A percentile compares a stretch with the other conserved stretches of the same genome.
Evolutionary conservation across 2,329 filamentous ascomycete species (phyloP).

Genomic region (Ceratocystis destructans): DNA sequence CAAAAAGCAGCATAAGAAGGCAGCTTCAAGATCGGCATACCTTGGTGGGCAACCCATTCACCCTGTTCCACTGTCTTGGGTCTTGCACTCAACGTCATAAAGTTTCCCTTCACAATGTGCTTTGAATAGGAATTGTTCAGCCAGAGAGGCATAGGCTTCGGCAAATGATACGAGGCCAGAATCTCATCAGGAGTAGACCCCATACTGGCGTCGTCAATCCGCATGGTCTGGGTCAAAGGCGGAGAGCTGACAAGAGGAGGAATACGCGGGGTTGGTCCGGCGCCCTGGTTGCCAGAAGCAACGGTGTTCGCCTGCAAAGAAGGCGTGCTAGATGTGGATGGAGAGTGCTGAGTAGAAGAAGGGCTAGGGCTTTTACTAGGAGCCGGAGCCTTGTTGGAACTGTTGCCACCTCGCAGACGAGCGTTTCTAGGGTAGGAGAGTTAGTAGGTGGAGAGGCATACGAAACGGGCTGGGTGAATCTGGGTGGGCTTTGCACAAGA

Average conservation of each 20-base stretch:
- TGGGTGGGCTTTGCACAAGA: not conserved
- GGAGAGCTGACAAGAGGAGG: conserved; percentile 50
- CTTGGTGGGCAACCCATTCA: conserved; percentile 92
- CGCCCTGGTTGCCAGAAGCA: conserved; percentile 10
- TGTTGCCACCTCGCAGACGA: conserved; percentile 19
- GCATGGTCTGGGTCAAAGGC: conserved; percentile 52
- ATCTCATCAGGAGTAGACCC: conserved; percentile 39
- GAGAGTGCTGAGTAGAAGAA: conserved; percentile 35
- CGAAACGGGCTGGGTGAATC: not conserved
- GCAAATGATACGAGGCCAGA: conserved; percentile 48
- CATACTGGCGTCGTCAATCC: conserved; percentile 48
- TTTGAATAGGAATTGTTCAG: conserved; percentile 62
- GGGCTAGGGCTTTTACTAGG: conserved; percentile 40
- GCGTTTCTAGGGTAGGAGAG: conserved; percentile 25
- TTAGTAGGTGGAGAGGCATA: not conserved
- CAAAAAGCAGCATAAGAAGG: not conserved
- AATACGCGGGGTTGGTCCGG: conserved; percentile 30
- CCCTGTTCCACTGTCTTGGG: conserved; percentile 88
- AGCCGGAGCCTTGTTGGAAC: conserved; percentile 31
- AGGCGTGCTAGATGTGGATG: conserved; percentile 16
- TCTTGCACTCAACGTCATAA: conserved; percentile 85
- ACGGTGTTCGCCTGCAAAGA: conserved; percentile 13
- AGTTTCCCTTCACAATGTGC: conserved; percentile 92
- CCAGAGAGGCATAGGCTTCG: conserved; percentile 56
- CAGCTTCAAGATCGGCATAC: conserved; percentile 35